phyloP scores from a whole-genome alignment of 1,284 basidiomycete genomes.

The Trametes sp. region DNA sequence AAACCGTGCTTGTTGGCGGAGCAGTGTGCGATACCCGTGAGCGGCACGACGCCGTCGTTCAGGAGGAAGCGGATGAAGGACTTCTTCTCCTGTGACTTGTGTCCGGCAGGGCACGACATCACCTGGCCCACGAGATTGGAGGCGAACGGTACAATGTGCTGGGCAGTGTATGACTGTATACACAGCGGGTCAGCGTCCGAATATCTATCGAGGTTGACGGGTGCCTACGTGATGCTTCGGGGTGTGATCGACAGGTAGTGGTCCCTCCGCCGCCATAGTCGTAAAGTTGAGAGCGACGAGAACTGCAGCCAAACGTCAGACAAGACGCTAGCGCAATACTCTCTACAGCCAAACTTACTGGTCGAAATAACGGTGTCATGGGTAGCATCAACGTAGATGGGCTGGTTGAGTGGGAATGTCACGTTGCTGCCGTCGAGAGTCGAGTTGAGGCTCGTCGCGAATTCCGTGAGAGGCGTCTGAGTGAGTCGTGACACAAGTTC shows the following conservation, averaged over 20 bases:
- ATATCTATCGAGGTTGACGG: background rate
- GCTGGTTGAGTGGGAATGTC: constrained; percentile 68
- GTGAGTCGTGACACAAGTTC: constrained; percentile 62
- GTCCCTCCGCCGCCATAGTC: constrained; percentile 58
- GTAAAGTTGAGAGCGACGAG: constrained; percentile 70
- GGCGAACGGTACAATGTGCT: constrained; percentile 61
- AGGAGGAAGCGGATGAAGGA: constrained; percentile 63
- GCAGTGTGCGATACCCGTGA: constrained; percentile 44
- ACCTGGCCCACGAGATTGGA: constrained; percentile 68
- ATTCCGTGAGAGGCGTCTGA: constrained; percentile 55
- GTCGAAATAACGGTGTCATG: constrained; percentile 56
- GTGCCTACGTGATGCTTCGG: constrained; percentile 55
- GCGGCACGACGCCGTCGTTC: constrained; percentile 69
- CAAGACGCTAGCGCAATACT: background rate
- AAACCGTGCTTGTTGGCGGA: constrained; percentile 35
- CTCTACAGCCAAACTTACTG: constrained; percentile 38
- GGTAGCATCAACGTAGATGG: constrained; percentile 63
- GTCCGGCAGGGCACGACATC: constrained; percentile 52
- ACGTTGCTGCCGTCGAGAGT: constrained; percentile 58
- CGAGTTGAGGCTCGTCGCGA: constrained; percentile 62
- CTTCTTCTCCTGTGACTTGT: constrained; percentile 24
- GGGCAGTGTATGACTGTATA: constrained; percentile 52
- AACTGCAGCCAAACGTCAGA: constrained; percentile 44
- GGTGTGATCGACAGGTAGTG: constrained; percentile 65
- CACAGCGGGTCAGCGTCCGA: background rate